phyloP scores from a whole-genome alignment of 805 yeast species.

The Candida khao-thaluensis region DNA sequence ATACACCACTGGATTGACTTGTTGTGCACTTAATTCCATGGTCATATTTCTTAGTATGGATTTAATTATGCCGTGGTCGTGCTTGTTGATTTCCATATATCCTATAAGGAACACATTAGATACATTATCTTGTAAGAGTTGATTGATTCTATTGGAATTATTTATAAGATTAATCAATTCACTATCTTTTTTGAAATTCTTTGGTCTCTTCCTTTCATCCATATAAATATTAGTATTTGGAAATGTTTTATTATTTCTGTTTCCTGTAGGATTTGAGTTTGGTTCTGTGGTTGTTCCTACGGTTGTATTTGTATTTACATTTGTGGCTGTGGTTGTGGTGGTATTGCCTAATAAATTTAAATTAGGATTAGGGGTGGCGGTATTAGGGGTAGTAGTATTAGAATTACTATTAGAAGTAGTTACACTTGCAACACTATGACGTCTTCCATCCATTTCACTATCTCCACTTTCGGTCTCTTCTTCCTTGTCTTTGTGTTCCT shows the following conservation, averaged over 20 bases:
- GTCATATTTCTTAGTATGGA: conserved; percentile 6
- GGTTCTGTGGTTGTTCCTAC: no score
- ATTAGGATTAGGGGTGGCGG: not conserved
- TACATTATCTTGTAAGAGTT: conserved; percentile 20
- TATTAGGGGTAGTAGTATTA: not conserved
- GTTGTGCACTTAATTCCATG: conserved; percentile 26
- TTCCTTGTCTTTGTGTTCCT: not conserved
- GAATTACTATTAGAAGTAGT: not conserved
- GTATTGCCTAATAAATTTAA: no score
- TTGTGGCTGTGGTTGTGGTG: no score
- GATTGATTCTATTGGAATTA: conserved; percentile 16
- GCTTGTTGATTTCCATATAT: conserved; percentile 18
- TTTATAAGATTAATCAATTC: conserved; percentile 1
- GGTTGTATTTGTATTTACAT: no score
- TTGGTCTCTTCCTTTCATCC: not conserved
- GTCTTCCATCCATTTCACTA: not conserved
- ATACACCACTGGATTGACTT: conserved; percentile 35
- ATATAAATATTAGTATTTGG: no score
- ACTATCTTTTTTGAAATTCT: conserved; percentile 1
- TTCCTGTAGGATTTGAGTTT: no score
- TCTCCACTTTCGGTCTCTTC: not conserved
- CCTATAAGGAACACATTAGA: conserved; percentile 31
- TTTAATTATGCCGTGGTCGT: conserved; percentile 12
- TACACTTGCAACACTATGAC: not conserved
- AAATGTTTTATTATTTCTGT: no score